These are phyloP conservation scores for Hypoxylon sp. DNA, from an alignment of 2,329 filamentous ascomycete species.

Conservation along the genomic window DNA sequence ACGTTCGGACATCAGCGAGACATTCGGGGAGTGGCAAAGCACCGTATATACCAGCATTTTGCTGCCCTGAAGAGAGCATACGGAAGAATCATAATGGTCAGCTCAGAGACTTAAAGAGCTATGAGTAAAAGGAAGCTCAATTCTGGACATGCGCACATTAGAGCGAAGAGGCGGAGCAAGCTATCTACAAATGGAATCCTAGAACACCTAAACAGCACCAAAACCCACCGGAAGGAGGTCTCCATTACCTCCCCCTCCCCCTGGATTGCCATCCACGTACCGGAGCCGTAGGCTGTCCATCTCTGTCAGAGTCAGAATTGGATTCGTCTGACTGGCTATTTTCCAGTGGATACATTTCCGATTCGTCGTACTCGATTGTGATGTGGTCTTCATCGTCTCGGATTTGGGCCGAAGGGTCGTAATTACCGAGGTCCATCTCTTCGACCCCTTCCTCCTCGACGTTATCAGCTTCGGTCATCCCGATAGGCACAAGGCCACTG, in stretches of 20 bases:
- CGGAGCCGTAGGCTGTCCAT: neutral
- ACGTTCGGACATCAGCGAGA: too few relatives aligned
- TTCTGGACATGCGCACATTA: too few relatives aligned
- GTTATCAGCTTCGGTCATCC: slow-evolving; percentile 19
- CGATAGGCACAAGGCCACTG: slow-evolving; percentile 29
- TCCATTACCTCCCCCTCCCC: neutral
- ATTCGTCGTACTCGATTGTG: slow-evolving; percentile 45
- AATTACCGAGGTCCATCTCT: slow-evolving; percentile 43
- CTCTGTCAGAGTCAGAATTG: neutral
- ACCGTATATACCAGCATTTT: too few relatives aligned
- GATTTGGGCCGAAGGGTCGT: slow-evolving; percentile 41
- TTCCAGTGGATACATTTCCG: slow-evolving; percentile 34
- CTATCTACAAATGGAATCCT: too few relatives aligned
- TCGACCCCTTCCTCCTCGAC: slow-evolving; percentile 25
- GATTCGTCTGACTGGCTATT: slow-evolving; percentile 7
- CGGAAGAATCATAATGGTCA: too few relatives aligned
- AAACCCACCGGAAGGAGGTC: neutral
- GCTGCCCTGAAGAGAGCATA: too few relatives aligned
- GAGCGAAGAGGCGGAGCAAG: neutral
- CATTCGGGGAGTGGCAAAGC: too few relatives aligned
- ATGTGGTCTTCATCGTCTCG: slow-evolving; percentile 37
- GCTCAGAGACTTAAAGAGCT: too few relatives aligned
- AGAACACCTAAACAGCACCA: neutral
- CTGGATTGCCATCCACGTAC: neutral
- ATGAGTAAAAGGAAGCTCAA: too few relatives aligned